A percentile compares a stretch with the other conserved stretches of the same genome.
Conservation (phyloP, 352 stramenopile species). For the Phytophthora pistaciae region DNA sequence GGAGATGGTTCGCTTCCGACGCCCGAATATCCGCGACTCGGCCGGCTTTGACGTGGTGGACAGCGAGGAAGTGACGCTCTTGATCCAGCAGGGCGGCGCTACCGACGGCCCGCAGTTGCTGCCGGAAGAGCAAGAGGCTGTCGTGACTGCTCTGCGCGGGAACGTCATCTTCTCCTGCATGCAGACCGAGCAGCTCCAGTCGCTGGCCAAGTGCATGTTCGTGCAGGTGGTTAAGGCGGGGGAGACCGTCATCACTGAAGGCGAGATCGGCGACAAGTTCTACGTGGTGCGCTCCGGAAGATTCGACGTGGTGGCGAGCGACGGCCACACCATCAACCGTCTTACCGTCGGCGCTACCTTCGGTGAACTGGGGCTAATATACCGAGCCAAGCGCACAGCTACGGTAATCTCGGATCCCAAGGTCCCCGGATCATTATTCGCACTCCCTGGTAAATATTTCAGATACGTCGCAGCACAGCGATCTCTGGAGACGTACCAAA, state of each 20-base stretch:
- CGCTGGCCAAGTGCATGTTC: slow-evolving; percentile 77
- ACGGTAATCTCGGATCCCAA: slow-evolving; percentile 51
- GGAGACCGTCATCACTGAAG: slow-evolving; percentile 81
- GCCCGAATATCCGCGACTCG: slow-evolving; percentile 50
- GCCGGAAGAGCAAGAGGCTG: slow-evolving; percentile 40
- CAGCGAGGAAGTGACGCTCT: slow-evolving; percentile 43
- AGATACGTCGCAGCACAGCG: slow-evolving; percentile 56
- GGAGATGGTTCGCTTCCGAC: slow-evolving; percentile 57
- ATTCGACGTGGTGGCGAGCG: slow-evolving; percentile 54
- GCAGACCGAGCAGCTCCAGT: slow-evolving; percentile 72
- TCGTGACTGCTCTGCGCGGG: slow-evolving; percentile 69
- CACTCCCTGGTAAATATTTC: slow-evolving; percentile 60
- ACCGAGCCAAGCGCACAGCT: slow-evolving; percentile 60
- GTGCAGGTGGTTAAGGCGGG: slow-evolving; percentile 78
- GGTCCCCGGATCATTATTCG: slow-evolving; percentile 47
- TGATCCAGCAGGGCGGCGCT: slow-evolving; percentile 37
- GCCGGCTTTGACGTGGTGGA: slow-evolving; percentile 35
- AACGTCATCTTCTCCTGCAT: slow-evolving; percentile 89
- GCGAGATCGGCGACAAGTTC: slow-evolving; percentile 84
- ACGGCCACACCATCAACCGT: slow-evolving; percentile 56
- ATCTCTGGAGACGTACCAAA: slow-evolving; percentile 51
- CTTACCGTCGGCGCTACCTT: slow-evolving; percentile 51
- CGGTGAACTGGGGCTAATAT: slow-evolving; percentile 65
- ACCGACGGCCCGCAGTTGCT: slow-evolving; percentile 32
- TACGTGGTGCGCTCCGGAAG: slow-evolving; percentile 68